A percentile compares a stretch with the other conserved stretches of the same genome.
phyloP scores from a whole-genome alignment of 495 filamentous ascomycete genomes.

The Pyrenopolyporus hunteri region DNA sequence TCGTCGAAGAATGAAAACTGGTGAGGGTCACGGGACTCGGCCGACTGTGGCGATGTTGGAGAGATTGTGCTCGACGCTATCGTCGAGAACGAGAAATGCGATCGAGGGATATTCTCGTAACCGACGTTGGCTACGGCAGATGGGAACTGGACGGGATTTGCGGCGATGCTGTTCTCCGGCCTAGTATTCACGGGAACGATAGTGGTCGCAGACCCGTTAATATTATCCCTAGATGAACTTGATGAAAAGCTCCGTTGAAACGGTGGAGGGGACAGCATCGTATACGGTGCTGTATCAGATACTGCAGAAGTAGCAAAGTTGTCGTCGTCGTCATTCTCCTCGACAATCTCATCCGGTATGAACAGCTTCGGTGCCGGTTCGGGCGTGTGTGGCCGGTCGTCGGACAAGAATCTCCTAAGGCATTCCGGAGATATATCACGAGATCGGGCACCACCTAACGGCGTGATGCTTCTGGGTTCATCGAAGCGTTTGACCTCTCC shows the following conservation, averaged over 20 bases:
- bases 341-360: conserved; percentile 60
- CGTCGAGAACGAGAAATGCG: conserved; percentile 46
- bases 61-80: conserved; percentile 44
- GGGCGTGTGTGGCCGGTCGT: conserved; percentile 42
- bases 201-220: conserved; percentile 13
- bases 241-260: conserved; percentile 46
- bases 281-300: conserved; percentile 50
- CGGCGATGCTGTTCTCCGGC: neutral
- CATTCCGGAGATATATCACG: conserved; percentile 57
- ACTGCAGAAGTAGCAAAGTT: conserved; percentile 59
- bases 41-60: conserved; percentile 32
- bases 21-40: conserved; percentile 32
- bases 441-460: conserved; percentile 48
- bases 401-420: conserved; percentile 50
- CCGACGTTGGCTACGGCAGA: neutral
- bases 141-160: neutral
- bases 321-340: conserved; percentile 61
- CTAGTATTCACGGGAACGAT: conserved; percentile 3
- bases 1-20: conserved; percentile 52
- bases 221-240: conserved; percentile 22
- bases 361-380: conserved; percentile 26
- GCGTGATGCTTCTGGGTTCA: conserved; percentile 42
- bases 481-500: conserved; percentile 27
- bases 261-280: conserved; percentile 57
- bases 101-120: conserved; percentile 37